Conservation (phyloP, 768 basidiomycete species). For the Kwoniella sp. region DNA sequence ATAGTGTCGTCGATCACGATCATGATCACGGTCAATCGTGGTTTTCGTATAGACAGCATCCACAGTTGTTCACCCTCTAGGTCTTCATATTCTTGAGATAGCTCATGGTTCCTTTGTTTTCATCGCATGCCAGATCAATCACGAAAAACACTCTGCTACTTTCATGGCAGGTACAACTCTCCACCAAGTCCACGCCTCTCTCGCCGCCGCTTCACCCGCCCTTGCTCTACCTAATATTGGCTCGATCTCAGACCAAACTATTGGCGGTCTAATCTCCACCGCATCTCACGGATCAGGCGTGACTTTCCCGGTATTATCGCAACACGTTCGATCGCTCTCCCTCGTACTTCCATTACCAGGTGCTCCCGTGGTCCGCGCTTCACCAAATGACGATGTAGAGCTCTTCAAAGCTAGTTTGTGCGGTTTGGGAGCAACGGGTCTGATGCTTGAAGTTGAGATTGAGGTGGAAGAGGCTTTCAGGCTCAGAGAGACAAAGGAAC, state of each 20-base stretch:
- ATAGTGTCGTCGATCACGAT: too few species aligned
- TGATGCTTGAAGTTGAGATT: constrained; percentile 76
- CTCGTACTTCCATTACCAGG: constrained; percentile 69
- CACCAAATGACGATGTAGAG: constrained; percentile 62
- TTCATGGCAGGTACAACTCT: constrained; percentile 61
- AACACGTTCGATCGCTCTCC: constrained; percentile 72
- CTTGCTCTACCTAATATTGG: constrained; percentile 91
- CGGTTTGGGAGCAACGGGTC: constrained; percentile 84
- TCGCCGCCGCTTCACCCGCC: constrained; percentile 62
- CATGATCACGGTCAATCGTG: too few species aligned
- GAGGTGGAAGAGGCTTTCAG: constrained; percentile 80
- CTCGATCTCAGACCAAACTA: constrained; percentile 93
- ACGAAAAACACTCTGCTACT: constrained; percentile 36
- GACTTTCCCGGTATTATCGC: constrained; percentile 70
- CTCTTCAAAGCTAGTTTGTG: constrained; percentile 88
- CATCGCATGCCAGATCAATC: constrained; percentile 37
- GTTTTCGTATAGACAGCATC: too few species aligned
- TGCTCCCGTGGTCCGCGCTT: constrained; percentile 72
- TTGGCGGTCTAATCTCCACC: constrained; percentile 89
- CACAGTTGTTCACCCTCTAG: too few species aligned
- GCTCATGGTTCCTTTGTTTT: too few species aligned
- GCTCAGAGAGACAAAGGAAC: constrained; percentile 70
- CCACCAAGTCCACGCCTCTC: constrained; percentile 68
- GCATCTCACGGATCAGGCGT: constrained; percentile 93
- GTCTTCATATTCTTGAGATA: too few species aligned